Conservation (phyloP, 2,329 filamentous ascomycete genomes). For the Pseudogymnoascus sp. region DNA sequence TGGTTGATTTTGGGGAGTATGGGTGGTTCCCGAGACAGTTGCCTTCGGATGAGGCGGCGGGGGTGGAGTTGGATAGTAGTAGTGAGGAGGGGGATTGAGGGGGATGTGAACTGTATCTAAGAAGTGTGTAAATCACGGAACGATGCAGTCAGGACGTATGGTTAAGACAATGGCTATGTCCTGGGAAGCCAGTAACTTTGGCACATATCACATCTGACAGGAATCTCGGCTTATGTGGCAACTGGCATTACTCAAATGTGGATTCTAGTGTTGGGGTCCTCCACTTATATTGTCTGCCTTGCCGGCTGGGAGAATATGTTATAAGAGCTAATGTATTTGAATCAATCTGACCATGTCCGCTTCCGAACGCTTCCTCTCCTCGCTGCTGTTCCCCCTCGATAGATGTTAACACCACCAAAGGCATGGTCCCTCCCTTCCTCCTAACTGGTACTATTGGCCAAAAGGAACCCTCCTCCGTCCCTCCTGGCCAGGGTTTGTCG, state of each 20-base stretch:
- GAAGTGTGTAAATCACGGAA: background rate
- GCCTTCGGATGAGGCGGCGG: conserved; percentile 9
- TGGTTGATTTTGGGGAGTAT: conserved; percentile 29
- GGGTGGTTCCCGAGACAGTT: conserved; percentile 37
- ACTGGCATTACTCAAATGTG: conserved; percentile 4
- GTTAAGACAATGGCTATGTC: background rate
- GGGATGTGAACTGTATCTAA: background rate
- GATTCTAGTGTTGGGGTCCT: conserved; percentile 1
- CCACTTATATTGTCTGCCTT: conserved; percentile 8
- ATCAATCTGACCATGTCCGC: conserved; percentile 13
- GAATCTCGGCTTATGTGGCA: background rate
- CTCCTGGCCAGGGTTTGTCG: conserved; percentile 22
- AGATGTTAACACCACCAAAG: conserved; percentile 19
- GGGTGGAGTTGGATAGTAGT: conserved; percentile 29
- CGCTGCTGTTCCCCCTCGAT: conserved; percentile 12
- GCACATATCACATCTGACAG: background rate
- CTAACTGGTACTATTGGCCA: conserved; percentile 23
- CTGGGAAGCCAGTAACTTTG: background rate
- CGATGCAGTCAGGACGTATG: background rate
- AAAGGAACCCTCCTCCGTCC: conserved; percentile 10
- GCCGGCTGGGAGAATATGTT: conserved; percentile 23
- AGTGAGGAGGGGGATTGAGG: conserved; percentile 24
- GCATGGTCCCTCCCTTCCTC: conserved; percentile 28
- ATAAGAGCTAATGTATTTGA: conserved; percentile 16
- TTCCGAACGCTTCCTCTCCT: conserved; percentile 13